Conservation (phyloP, 768 basidiomycete genomes). For the Phlebiopsis flavidoalba region DNA sequence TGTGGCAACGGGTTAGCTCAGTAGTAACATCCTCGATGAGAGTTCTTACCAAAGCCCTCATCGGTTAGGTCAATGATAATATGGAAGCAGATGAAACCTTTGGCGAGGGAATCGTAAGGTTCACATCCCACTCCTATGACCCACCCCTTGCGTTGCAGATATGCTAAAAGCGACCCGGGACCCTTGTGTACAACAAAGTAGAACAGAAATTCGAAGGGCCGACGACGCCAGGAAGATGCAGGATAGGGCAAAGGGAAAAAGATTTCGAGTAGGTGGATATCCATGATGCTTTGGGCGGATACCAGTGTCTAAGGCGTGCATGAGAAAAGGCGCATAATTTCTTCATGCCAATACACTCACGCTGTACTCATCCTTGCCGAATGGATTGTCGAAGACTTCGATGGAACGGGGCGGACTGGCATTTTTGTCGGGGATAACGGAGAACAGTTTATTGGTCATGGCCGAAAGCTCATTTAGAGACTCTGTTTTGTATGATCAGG, state of each 20-base stretch:
- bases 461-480: constrained; percentile 67
- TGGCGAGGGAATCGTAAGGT: constrained; percentile 53
- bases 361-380: constrained; percentile 64
- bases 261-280: constrained; percentile 78
- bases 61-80: constrained; percentile 74
- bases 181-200: constrained; percentile 93
- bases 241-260: constrained; percentile 76
- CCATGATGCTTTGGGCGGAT: constrained; percentile 82
- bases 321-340: not conserved
- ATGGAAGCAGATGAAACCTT: constrained; percentile 89
- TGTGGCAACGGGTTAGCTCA: not conserved
- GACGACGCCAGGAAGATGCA: constrained; percentile 66
- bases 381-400: constrained; percentile 53
- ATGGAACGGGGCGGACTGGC: constrained; percentile 58
- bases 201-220: constrained; percentile 72
- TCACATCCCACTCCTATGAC: constrained; percentile 69
- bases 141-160: constrained; percentile 88
- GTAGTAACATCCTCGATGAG: constrained; percentile 4
- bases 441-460: constrained; percentile 62
- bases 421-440: constrained; percentile 62
- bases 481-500: constrained; percentile 37
- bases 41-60: constrained; percentile 68
- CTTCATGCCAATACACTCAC: constrained; percentile 36
- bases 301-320: constrained; percentile 56
- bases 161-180: constrained; percentile 84